Conservation (phyloP, 192 early-diverging fungal genomes). For the Backusella psychrophila region DNA sequence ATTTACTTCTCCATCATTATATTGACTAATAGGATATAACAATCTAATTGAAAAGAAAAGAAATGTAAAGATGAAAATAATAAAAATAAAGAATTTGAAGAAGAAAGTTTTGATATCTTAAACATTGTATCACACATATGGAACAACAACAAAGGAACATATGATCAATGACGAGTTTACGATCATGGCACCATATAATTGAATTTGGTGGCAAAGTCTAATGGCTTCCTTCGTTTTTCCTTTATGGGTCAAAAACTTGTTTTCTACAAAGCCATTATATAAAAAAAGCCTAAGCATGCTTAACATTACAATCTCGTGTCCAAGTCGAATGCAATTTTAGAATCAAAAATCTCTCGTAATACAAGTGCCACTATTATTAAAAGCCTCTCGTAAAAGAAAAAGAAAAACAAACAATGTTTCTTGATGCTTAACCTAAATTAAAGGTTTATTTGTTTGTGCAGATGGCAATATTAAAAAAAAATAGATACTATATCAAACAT, state of each 20-base stretch:
- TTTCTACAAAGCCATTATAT: too few species aligned
- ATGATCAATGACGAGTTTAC: background rate
- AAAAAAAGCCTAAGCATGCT: too few species aligned
- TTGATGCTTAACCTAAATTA: background rate
- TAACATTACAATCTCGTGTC: too few species aligned
- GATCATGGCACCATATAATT: background rate
- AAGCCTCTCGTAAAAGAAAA: background rate
- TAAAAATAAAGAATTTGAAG: background rate
- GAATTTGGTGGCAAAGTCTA: too few species aligned
- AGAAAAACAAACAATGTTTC: background rate
- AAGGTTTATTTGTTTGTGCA: too few species aligned
- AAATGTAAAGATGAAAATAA: background rate
- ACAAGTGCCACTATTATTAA: background rate
- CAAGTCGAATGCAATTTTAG: too few species aligned
- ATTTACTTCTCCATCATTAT: background rate
- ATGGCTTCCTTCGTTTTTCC: too few species aligned
- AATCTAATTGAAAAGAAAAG: too few species aligned
- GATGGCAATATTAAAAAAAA: too few species aligned
- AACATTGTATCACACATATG: background rate
- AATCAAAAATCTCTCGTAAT: background rate
- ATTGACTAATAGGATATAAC: background rate
- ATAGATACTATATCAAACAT: too few species aligned
- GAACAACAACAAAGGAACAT: background rate
- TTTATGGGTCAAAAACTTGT: too few species aligned
- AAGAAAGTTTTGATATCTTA: background rate